phyloP scores from a whole-genome alignment of 1,284 basidiomycete species.

The Thelephora terrestris region DNA sequence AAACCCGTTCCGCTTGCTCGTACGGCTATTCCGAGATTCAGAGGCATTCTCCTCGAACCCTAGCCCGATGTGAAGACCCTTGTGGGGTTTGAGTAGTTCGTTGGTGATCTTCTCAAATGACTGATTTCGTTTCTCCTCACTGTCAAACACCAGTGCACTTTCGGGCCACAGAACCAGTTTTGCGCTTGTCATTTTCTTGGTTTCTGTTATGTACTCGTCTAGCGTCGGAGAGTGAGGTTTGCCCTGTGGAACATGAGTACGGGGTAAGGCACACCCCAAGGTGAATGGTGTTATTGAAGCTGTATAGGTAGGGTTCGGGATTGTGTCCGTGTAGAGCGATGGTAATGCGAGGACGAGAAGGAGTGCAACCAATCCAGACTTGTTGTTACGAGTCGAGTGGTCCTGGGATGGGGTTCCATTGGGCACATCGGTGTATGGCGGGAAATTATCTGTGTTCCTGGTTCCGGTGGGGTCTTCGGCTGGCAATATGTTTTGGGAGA shows the following conservation, averaged over 20 bases:
- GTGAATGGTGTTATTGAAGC: conserved; percentile 39
- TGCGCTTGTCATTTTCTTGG: conserved; percentile 33
- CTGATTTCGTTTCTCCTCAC: conserved; percentile 33
- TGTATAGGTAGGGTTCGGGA: conserved; percentile 35
- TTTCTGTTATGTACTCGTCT: conserved; percentile 53
- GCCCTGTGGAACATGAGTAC: conserved; percentile 32
- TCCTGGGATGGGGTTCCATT: neutral
- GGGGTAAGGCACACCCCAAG: conserved; percentile 51
- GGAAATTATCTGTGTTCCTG: neutral
- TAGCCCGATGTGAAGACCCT: conserved; percentile 44
- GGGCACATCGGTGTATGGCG: neutral
- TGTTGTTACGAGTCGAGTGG: conserved; percentile 11
- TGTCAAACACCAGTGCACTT: conserved; percentile 55
- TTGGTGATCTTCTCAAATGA: conserved; percentile 36
- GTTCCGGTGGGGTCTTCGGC: too few species aligned
- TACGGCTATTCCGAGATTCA: conserved; percentile 21
- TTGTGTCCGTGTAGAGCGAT: conserved; percentile 32
- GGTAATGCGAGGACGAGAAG: conserved; percentile 45
- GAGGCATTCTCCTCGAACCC: conserved; percentile 51
- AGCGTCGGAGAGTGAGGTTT: conserved; percentile 31
- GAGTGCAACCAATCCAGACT: conserved; percentile 27
- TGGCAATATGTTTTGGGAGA: neutral
- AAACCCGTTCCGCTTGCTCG: conserved; percentile 49
- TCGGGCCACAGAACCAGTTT: conserved; percentile 73
- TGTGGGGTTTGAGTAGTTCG: conserved; percentile 11